A percentile compares a stretch with the other conserved stretches of the same genome.
Conservation (phyloP, 495 filamentous ascomycete genomes). For the Amniculicola lignicola region DNA sequence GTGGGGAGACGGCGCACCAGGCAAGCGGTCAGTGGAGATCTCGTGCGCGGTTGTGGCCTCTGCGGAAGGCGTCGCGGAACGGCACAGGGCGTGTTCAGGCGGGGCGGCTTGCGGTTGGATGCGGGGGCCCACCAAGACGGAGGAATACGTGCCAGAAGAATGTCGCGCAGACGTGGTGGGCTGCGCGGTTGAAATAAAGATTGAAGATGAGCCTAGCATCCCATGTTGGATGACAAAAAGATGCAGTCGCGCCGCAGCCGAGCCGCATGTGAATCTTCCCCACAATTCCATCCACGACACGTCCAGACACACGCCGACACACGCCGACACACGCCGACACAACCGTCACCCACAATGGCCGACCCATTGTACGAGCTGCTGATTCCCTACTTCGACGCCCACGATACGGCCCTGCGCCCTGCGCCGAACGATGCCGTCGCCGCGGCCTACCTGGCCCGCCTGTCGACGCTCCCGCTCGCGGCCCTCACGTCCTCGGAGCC, state of each 20-base stretch:
- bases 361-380: slow-evolving; percentile 74
- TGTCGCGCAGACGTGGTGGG: too few relatives aligned
- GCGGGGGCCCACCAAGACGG: neutral
- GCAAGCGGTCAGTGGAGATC: neutral
- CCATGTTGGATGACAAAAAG: slow-evolving; percentile 1
- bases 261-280: slow-evolving; percentile 7
- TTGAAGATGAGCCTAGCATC: too few relatives aligned
- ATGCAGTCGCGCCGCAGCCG: neutral
- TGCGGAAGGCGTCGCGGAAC: too few relatives aligned
- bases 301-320: neutral
- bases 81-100: too few relatives aligned
- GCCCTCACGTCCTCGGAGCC: slow-evolving; percentile 72
- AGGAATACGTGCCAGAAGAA: slow-evolving; percentile 3
- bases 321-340: too few relatives aligned
- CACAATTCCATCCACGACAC: neutral
- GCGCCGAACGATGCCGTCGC: slow-evolving; percentile 51
- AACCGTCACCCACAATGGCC: too few relatives aligned
- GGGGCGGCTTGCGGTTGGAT: neutral
- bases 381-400: slow-evolving; percentile 55
- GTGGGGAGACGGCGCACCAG: too few relatives aligned
- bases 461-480: slow-evolving; percentile 74
- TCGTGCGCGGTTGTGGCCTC: too few relatives aligned
- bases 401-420: slow-evolving; percentile 37
- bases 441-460: slow-evolving; percentile 66
- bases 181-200: too few relatives aligned